Percentiles rank a stretch among this genome's conserved stretches.
phyloP scores from a whole-genome alignment of 148 eudicot genomes.

The Polygonum aviculare region DNA sequence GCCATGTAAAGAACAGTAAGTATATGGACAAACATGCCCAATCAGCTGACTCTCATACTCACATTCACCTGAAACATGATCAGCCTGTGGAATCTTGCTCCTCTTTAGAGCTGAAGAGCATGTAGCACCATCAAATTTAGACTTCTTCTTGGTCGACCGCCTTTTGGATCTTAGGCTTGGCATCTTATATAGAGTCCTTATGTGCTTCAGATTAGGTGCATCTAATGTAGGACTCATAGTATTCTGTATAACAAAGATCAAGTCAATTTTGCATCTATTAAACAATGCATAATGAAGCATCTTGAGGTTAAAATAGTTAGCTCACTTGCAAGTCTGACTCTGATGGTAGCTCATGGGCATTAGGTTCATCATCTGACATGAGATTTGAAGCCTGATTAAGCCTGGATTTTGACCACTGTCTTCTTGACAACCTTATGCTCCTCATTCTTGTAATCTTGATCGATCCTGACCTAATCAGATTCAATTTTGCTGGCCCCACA shows the following conservation, averaged over 20 bases:
- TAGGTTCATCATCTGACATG: constrained; percentile 13
- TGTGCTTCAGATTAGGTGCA: constrained; percentile 41
- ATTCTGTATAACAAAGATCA: constrained; percentile 20
- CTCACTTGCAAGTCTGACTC: constrained; percentile 28
- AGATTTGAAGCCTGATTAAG: constrained; percentile 16
- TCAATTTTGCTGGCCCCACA: constrained; percentile 16
- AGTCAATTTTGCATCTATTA: constrained; percentile 14
- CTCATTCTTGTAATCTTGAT: constrained; percentile 27
- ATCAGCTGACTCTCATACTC: constrained; percentile 32
- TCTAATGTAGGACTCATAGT: constrained; percentile 25
- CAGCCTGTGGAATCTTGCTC: constrained; percentile 40
- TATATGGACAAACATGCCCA: constrained; percentile 63
- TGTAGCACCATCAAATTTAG: constrained; percentile 48
- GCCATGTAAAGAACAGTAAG: constrained; percentile 77
- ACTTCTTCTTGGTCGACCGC: constrained; percentile 21
- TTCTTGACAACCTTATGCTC: constrained; percentile 30
- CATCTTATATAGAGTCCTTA: constrained; percentile 39
- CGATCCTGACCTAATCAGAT: constrained; percentile 36
- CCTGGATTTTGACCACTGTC: constrained; percentile 32
- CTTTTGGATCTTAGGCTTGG: constrained; percentile 54
- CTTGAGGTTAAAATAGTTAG: background rate
- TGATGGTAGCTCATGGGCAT: background rate
- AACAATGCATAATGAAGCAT: background rate
- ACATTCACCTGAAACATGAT: constrained; percentile 26
- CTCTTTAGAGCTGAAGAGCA: constrained; percentile 70